Percentiles rank a stretch among this genome's conserved stretches.
Conservation (phyloP, 352 stramenopile species). For the Blastocystis sp. region DNA sequence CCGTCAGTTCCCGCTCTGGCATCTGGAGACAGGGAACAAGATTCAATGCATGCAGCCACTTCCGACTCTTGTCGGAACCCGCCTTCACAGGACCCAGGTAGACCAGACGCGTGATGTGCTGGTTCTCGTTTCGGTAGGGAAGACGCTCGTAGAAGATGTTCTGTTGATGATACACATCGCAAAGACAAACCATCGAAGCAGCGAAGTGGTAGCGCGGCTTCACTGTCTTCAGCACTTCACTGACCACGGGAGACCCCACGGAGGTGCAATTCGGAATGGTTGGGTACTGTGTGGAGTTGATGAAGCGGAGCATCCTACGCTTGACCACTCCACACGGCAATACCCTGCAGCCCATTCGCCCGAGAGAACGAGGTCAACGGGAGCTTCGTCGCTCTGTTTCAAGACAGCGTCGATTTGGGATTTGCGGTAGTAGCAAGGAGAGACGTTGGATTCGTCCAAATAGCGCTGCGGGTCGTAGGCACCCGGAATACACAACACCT, state of each 20-base stretch:
- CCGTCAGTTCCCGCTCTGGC: neutral
- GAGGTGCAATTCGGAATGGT: conserved; percentile 31
- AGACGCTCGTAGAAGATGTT: conserved; percentile 71
- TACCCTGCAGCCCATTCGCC: conserved; percentile 48
- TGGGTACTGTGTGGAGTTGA: conserved; percentile 24
- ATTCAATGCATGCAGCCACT: conserved; percentile 72
- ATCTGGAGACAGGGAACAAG: conserved; percentile 15
- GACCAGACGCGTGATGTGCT: conserved; percentile 46
- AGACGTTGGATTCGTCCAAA: neutral
- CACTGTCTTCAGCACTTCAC: neutral
- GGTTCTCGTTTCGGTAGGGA: conserved; percentile 48
- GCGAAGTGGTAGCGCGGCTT: conserved; percentile 72
- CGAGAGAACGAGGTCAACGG: conserved; percentile 57
- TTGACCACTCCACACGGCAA: neutral
- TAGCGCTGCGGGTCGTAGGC: conserved; percentile 19
- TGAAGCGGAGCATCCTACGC: conserved; percentile 31
- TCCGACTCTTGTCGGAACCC: conserved; percentile 62
- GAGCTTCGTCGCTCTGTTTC: neutral
- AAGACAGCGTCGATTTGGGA: conserved; percentile 50
- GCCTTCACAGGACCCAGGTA: conserved; percentile 62
- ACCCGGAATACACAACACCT: conserved; percentile 59
- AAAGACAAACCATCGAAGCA: neutral
- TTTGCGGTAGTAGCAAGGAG: conserved; percentile 53
- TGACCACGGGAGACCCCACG: conserved; percentile 40
- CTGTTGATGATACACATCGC: neutral